phyloP scores from a whole-genome alignment of 495 filamentous ascomycete genomes.

The Amniculicola lignicola region DNA sequence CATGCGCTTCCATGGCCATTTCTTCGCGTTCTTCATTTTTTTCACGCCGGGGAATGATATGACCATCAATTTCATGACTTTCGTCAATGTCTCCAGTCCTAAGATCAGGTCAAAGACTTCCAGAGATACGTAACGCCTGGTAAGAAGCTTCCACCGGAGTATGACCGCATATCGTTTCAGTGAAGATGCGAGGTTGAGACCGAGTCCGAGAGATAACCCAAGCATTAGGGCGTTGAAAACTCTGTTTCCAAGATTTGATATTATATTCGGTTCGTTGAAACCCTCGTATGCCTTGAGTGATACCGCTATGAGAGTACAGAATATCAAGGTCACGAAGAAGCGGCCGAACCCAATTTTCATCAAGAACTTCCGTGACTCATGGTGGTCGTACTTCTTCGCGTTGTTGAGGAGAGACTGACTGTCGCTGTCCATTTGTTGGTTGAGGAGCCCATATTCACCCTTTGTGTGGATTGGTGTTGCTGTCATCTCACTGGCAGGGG shows the following conservation, averaged over 20 bases:
- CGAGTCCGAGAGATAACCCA: constrained; percentile 28
- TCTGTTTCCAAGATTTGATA: constrained; percentile 8
- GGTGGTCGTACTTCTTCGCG: constrained; percentile 22
- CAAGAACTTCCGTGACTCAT: constrained; percentile 22
- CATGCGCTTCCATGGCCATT: not conserved
- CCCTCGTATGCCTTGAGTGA: constrained; percentile 27
- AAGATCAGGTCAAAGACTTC: constrained; percentile 31
- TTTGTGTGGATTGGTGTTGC: no score
- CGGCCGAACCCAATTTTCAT: constrained; percentile 14
- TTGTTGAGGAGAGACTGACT: constrained; percentile 13
- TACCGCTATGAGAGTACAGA: constrained; percentile 19
- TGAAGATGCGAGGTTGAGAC: constrained; percentile 32
- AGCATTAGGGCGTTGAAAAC: constrained; percentile 31
- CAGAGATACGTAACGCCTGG: constrained; percentile 19
- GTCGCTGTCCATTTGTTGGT: constrained; percentile 13
- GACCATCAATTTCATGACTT: constrained; percentile 27
- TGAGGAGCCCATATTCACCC: not conserved
- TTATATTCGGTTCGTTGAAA: constrained; percentile 3
- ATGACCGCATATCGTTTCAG: constrained; percentile 31
- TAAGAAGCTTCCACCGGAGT: constrained; percentile 31
- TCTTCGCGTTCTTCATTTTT: not conserved
- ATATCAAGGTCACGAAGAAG: constrained; percentile 18
- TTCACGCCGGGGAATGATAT: constrained; percentile 23
- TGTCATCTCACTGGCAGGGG: no score
- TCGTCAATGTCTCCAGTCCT: constrained; percentile 27